Base-by-base conservation (phyloP, 202 grass and related monocot genomes). In the Setaria viridis region DNA sequence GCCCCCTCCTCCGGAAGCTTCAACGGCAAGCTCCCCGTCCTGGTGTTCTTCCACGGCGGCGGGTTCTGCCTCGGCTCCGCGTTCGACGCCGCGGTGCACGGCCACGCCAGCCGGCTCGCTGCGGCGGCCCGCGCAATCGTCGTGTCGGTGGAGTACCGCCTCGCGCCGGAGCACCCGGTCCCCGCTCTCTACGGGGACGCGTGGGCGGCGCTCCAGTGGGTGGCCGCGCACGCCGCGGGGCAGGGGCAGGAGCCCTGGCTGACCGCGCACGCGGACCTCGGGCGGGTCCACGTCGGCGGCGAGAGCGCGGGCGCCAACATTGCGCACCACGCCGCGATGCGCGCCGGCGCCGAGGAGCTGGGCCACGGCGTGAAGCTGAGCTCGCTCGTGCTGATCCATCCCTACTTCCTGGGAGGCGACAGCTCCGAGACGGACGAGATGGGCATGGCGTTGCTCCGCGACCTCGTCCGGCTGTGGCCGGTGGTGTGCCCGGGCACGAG, bases 271-370 rank as follows among this genome's bases (percentile, higher is more conserved):
- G 93, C 83, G 12, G 93, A 95, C 79, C 82, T 95, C 51, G 70
- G 65, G 48, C 82, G 83, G 41, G 56, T 95, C 50, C 92, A 91
- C 84, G 41, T 97, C 14, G 94, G 90, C 17, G 94, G 94, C 9
- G 94, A 93, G 89, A 97, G 94, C 74, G 85, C 94, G 6, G 94
- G 91, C 42, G 94, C 91, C 58, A 97, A 97, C 88, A 92, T 94
- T 34, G 89, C 91, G 45, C 94, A 93, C 72, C 91, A 92, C 82
- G 58, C 78, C 50, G 79, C 82, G 7, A 92, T 93, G 94, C 88
- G 84, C 62, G 85, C 90, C 0, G 79, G 87, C 19, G 42, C 15
- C 11, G 78, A 90, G 88, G 93, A 82, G 69, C 64, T 91, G 42
- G 87, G 76, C 62, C 86, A 90, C 84, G 74, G 80, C 60, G 83